Base-by-base conservation (phyloP, 2,329 filamentous ascomycete genomes). In the Helotiales sp. region DNA sequence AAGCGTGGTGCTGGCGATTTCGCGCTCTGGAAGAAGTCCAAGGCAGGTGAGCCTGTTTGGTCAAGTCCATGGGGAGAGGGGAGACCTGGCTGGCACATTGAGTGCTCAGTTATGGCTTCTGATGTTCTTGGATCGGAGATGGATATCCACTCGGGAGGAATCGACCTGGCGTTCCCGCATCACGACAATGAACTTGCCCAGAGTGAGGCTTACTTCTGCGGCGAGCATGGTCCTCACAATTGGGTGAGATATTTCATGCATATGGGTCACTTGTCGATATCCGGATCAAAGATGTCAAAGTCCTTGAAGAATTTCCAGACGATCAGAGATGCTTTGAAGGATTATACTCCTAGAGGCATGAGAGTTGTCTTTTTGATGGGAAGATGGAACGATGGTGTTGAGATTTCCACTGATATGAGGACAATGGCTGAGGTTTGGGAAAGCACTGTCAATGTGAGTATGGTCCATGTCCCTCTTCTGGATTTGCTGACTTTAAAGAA, bases 241-340 rank as follows among this genome's bases (percentile, higher is more conserved):
- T 97, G 95, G 95, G 92, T 97, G 60, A 97, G 96, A 77, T 97
- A 97, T 80, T 98, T 97, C 80, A 77, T 97, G 17, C 95, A 97
- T 77, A 97, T 96, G 91, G 95, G 95, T 0, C 95, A 98, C 77
- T 81, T 97, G 57, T 91, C 89, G 6, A 97, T 98, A 65, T 88
- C 91, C 28, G 94, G 95, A 0, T 93, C 90, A 24, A 98, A 98
- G 79, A 98, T 98, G 95, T 95, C 91, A 65, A 98, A 98, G 79
- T 93, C 89, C 17, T 81, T 98, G 65, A 97, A 98, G 82, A 98
- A 97, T 79, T 97, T 97, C 79, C 93, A 93, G 47, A 97, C 95
- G 0, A 97, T 98, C 69, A 87, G 93, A 32, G 92, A 96, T 77
- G 93, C 94, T 0, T 81, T 98, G 7, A 80, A 82, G 1, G 83